Conservation (phyloP, 495 filamentous ascomycete species). For the Hypoxylon rickii region DNA sequence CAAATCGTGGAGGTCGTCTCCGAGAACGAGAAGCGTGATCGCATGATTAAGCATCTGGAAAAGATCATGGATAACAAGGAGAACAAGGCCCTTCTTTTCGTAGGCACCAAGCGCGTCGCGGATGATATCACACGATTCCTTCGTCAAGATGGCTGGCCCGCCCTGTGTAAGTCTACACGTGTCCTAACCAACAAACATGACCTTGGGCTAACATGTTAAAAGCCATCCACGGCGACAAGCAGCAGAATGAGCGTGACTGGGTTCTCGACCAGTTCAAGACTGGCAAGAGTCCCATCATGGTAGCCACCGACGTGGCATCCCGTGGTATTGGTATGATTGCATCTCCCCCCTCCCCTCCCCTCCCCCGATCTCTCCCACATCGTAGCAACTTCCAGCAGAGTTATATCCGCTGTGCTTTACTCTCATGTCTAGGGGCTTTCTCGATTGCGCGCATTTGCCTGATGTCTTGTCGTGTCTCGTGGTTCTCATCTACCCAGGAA, state of each 20-base stretch:
- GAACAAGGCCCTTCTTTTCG: conserved; percentile 95
- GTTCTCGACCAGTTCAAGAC: conserved; percentile 99
- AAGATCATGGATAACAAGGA: conserved; percentile 95
- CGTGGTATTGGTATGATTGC: conserved; percentile 99
- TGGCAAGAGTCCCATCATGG: conserved; percentile 92
- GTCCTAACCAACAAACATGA: no score
- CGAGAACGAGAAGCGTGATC: conserved; percentile 96
- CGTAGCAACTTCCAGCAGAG: conserved; percentile 68
- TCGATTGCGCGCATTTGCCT: conserved; percentile 82
- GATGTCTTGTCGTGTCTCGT: conserved; percentile 75
- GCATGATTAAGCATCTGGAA: conserved; percentile 96
- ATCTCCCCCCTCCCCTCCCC: conserved; percentile 51
- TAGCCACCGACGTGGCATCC: conserved; percentile 97
- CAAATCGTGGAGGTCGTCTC: conserved; percentile 95
- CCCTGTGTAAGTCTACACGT: conserved; percentile 75
- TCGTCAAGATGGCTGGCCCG: conserved; percentile 98
- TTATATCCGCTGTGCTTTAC: conserved; percentile 82
- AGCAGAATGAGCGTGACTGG: conserved; percentile 99
- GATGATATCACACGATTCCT: conserved; percentile 99
- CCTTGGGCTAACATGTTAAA: conserved; percentile 56
- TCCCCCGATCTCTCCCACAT: conserved; percentile 45
- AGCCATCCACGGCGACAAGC: conserved; percentile 99
- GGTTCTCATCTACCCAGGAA: conserved; percentile 72
- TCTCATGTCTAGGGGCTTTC: conserved; percentile 80
- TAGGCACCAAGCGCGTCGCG: conserved; percentile 96